A percentile compares a stretch with the other conserved stretches of the same genome.
Conservation (phyloP, 495 filamentous ascomycete species). For the Aspergillus mulundensis region DNA sequence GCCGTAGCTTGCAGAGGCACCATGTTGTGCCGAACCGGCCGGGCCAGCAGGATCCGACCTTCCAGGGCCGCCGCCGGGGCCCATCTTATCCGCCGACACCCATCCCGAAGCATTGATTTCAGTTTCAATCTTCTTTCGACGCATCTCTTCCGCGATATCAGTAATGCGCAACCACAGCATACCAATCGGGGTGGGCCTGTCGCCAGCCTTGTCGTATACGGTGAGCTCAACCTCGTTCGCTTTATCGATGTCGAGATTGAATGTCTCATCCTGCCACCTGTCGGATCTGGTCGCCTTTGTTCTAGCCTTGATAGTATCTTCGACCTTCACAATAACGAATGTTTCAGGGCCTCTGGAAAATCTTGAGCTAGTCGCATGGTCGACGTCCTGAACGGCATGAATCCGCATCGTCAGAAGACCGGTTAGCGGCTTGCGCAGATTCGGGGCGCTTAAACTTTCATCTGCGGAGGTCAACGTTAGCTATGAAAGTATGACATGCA, state of each 20-base stretch:
- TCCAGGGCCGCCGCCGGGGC: slow-evolving; percentile 42
- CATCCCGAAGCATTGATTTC: slow-evolving; percentile 88
- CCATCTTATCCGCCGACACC: slow-evolving; percentile 96
- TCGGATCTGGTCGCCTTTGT: slow-evolving; percentile 86
- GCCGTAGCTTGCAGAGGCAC: slow-evolving; percentile 22
- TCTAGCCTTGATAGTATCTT: slow-evolving; percentile 82
- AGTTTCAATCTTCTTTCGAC: slow-evolving; percentile 92
- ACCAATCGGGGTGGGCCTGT: slow-evolving; percentile 87
- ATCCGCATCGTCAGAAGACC: slow-evolving; percentile 84
- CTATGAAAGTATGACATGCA: not conserved
- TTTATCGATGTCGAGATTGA: slow-evolving; percentile 91
- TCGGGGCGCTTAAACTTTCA: slow-evolving; percentile 93
- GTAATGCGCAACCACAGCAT: slow-evolving; percentile 96
- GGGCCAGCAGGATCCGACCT: slow-evolving; percentile 43
- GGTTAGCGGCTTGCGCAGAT: slow-evolving; percentile 87
- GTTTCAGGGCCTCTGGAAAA: slow-evolving; percentile 92
- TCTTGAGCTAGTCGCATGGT: slow-evolving; percentile 81
- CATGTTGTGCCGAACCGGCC: slow-evolving; percentile 29
- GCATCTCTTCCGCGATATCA: slow-evolving; percentile 95
- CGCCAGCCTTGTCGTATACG: slow-evolving; percentile 88
- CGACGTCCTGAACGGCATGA: slow-evolving; percentile 86
- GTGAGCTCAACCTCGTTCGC: slow-evolving; percentile 98
- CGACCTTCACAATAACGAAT: slow-evolving; percentile 91
- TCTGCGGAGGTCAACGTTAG: slow-evolving; percentile 50
- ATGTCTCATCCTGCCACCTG: slow-evolving; percentile 84